A percentile compares a stretch with the other conserved stretches of the same genome.
phyloP scores from a whole-genome alignment of 495 filamentous ascomycete genomes.

The Aspergillus ostianus region DNA sequence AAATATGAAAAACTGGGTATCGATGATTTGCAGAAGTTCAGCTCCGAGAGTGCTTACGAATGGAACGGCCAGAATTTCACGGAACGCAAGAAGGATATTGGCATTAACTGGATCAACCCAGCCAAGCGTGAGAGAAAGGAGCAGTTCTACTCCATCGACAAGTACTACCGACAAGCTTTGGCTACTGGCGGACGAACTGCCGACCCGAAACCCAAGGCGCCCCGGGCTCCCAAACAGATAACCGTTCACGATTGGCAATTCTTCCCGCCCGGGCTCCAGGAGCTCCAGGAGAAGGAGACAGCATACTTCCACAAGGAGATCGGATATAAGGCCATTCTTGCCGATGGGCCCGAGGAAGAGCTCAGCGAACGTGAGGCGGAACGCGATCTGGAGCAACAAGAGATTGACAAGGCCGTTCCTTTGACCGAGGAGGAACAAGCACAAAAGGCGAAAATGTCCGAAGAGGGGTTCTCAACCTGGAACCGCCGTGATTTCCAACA shows the following conservation, averaged over 20 bases:
- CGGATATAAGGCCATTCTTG: conserved; percentile 81
- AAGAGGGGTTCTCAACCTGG: conserved; percentile 90
- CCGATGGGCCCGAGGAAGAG: conserved; percentile 81
- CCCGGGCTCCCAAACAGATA: conserved; percentile 90
- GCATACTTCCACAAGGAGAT: conserved; percentile 95
- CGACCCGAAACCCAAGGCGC: conserved; percentile 92
- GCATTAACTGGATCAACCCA: conserved; percentile 96
- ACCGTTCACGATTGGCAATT: conserved; percentile 96
- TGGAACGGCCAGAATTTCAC: conserved; percentile 98
- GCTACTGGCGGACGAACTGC: conserved; percentile 80
- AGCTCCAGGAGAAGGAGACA: conserved; percentile 94
- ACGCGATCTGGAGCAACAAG: conserved; percentile 80
- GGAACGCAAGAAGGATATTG: conserved; percentile 86
- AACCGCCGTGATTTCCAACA: conserved; percentile 97
- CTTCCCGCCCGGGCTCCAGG: conserved; percentile 76
- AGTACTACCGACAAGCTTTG: conserved; percentile 93
- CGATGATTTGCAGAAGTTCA: conserved; percentile 97
- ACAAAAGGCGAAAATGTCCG: conserved; percentile 74
- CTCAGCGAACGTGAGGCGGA: conserved; percentile 83
- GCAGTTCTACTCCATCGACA: conserved; percentile 96
- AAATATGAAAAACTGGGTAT: conserved; percentile 98
- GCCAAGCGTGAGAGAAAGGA: conserved; percentile 98
- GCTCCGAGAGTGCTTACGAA: conserved; percentile 93
- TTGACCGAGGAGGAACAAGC: conserved; percentile 87
- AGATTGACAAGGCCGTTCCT: conserved; percentile 87